Base-by-base conservation (phyloP, 176 grass and related monocot genomes). In the Pharus latifolius region DNA sequence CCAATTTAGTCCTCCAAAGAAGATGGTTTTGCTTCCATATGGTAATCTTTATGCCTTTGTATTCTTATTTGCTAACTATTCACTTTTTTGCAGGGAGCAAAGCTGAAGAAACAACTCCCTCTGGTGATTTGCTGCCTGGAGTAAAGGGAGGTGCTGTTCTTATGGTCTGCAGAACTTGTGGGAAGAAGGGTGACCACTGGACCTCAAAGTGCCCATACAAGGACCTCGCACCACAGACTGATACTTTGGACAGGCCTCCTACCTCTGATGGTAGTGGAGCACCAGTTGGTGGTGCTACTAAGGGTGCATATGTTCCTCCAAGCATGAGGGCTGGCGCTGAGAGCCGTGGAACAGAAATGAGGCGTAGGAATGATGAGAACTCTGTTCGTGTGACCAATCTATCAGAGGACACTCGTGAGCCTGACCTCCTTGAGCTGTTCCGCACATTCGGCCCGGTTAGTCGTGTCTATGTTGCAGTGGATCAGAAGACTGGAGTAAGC, bases 181-280 rank as follows among this genome's bases (percentile, higher is more conserved):
- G 80, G 10, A 83, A 75, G 48, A 88, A 88, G 55, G 85, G 85
- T 17, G 75, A 83, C 7, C 85, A 83, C 62, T 88, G 80, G 85
- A 88, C 85, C 43, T 88, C 85, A 14, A 88, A 88, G 45, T 88
- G 85, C 31, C 85, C 85, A 29, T 79, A 83, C 80, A 88, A 88
- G 85, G 75, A 83, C 33, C 62, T 88, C 1, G 85, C 85, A 6
- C 70, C 70, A 31, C 64, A 57, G 25, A 65, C 83, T 1, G 83
- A 86, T 29, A 63, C 34, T 18, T 78, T 80, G 4, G 83, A 85
- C 15, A 72, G 43, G 24, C 77, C 78, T 4, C 57, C 83, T 17
- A 72, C 77, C 55, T 55, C 55, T 4, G 83, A 86, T 12, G 76
- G 66, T 56, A 12, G 26, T 6, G 38, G 59, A 20, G 65, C 60